Evolutionary conservation across 352 stramenopile species (phyloP).

Genomic region (Heterotrichella gracilis): DNA sequence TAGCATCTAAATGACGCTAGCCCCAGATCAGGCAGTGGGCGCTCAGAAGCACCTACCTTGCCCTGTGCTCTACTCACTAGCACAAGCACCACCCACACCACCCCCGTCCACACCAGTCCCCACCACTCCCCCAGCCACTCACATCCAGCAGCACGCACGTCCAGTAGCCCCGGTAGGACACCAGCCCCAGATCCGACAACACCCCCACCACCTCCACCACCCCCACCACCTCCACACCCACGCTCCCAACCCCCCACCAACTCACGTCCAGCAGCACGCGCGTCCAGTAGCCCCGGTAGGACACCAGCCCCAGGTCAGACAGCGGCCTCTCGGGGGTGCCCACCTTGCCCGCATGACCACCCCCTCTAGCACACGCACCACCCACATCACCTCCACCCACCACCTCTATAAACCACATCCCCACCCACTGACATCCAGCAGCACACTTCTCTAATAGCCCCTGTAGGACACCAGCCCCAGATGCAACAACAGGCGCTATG

Average conservation of each 20-base stretch:
- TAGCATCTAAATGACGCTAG: too few relatives aligned
- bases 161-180: slow-evolving; percentile 96
- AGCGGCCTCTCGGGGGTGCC: slow-evolving; percentile 93
- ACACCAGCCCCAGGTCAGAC: slow-evolving; percentile 85
- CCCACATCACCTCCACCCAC: slow-evolving; percentile 25
- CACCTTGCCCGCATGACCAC: too few relatives aligned
- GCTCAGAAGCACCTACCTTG: too few relatives aligned
- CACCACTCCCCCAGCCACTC: slow-evolving; percentile 27
- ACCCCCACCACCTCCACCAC: too few relatives aligned
- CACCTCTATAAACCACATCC: too few relatives aligned
- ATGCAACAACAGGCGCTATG: slow-evolving; percentile 92
- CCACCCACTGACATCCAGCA: slow-evolving; percentile 46
- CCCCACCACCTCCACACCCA: slow-evolving; percentile 26
- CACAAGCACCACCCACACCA: too few relatives aligned
- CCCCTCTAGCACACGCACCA: too few relatives aligned
- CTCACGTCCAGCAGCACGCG: slow-evolving; percentile 63
- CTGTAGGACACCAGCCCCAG: slow-evolving; percentile 88
- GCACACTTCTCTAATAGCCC: slow-evolving; percentile 82
- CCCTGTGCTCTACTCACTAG: too few relatives aligned
- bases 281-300: slow-evolving; percentile 92
- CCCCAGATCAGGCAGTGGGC: too few relatives aligned
- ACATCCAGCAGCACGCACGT: slow-evolving; percentile 64
- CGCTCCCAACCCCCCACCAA: too few relatives aligned
- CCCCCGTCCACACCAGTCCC: too few relatives aligned
- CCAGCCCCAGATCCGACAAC: slow-evolving; percentile 87